Percentiles rank a stretch among this genome's conserved stretches.
phyloP scores from a whole-genome alignment of 1,139 yeast species.

The Wickerhamomyces sp. region DNA sequence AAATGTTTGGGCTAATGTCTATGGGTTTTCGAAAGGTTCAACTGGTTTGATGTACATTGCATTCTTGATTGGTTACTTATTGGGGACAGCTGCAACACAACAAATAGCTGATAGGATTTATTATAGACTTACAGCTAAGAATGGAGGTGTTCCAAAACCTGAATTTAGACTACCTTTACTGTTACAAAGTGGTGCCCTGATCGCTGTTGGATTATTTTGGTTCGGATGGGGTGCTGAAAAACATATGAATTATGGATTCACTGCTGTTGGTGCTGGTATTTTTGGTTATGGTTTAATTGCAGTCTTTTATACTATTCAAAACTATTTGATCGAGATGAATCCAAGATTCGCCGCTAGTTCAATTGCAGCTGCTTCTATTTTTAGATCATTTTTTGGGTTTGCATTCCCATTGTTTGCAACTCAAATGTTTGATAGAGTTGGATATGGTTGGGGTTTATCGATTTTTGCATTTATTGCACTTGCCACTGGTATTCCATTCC shows the following conservation, averaged over 20 bases:
- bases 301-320: constrained; percentile 55
- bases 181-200: constrained; percentile 38
- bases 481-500: constrained; percentile 59
- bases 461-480: constrained; percentile 52
- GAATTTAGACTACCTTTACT: constrained; percentile 49
- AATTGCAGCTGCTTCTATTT: constrained; percentile 59
- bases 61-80: constrained; percentile 45
- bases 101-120: constrained; percentile 36
- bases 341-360: constrained; percentile 58
- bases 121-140: constrained; percentile 30
- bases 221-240: constrained; percentile 62
- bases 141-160: constrained; percentile 52
- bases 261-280: constrained; percentile 48
- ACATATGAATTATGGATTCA: constrained; percentile 50
- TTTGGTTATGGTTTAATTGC: constrained; percentile 52
- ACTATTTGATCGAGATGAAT: constrained; percentile 60
- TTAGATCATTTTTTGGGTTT: constrained; percentile 54
- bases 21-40: constrained; percentile 45
- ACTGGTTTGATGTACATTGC: constrained; percentile 55
- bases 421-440: constrained; percentile 38
- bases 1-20: constrained; percentile 39
- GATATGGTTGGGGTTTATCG: constrained; percentile 67
- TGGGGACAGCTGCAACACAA: constrained; percentile 45
- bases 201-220: constrained; percentile 52
- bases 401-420: constrained; percentile 47